Conservation (phyloP, 805 yeast species). For the Saccharomyces eubayanus region DNA sequence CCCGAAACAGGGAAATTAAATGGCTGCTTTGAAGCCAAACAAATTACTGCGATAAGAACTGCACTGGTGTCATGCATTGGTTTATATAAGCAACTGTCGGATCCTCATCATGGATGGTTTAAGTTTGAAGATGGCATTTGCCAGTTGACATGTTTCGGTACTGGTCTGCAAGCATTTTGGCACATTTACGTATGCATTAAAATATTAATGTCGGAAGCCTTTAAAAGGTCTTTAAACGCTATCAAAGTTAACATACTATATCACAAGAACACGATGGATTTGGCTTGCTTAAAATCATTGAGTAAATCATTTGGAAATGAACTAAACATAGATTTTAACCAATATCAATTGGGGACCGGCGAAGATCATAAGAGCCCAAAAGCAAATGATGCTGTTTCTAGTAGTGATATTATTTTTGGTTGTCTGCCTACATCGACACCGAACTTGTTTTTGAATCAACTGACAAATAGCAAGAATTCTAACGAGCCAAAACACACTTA, state of each 20-base stretch:
- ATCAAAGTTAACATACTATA: conserved; percentile 36
- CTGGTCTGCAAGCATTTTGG: conserved; percentile 61
- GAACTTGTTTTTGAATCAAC: conserved; percentile 30
- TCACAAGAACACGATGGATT: conserved; percentile 33
- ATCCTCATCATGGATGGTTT: conserved; percentile 26
- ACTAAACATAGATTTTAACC: conserved; percentile 27
- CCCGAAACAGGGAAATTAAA: conserved; percentile 41
- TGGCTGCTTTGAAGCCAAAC: conserved; percentile 50
- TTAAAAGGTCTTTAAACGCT: conserved; percentile 14
- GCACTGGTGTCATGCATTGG: conserved; percentile 45
- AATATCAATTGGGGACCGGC: conserved; percentile 15
- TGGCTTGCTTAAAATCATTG: conserved; percentile 39
- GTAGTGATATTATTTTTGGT: conserved; percentile 45
- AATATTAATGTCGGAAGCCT: conserved; percentile 4
- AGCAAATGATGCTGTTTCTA: conserved; percentile 25
- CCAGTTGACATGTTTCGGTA: conserved; percentile 42
- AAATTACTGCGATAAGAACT: conserved; percentile 59
- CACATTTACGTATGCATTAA: conserved; percentile 31
- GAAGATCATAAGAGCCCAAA: conserved; percentile 5
- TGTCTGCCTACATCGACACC: conserved; percentile 53
- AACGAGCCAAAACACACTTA: conserved; percentile 28
- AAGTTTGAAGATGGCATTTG: conserved; percentile 10
- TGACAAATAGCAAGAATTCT: conserved; percentile 12
- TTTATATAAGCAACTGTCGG: conserved; percentile 9
- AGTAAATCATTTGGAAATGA: conserved; percentile 24